Evolutionary conservation across 2,329 filamentous ascomycete species (phyloP), one percentile per base, ranked within the genome.

Genomic region (Leptographium wingfieldii): DNA sequence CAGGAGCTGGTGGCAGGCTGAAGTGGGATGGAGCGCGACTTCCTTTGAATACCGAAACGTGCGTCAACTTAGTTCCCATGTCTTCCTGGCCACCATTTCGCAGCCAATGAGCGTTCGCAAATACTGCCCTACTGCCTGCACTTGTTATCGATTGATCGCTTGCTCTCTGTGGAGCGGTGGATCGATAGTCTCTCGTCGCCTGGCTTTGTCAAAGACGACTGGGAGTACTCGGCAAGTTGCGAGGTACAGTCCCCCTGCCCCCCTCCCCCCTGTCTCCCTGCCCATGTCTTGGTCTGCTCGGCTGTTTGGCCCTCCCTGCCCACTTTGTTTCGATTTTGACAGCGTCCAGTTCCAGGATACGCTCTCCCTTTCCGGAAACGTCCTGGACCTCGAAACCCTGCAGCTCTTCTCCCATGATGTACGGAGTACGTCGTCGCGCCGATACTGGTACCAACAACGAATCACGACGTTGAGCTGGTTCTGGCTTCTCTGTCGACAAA

Each of bases 11-110:
- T 57, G 40, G 55, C 55, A 57, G 55, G 55, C 55, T 56, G 55
- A 49, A n/a, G 33, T 14, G 31, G 31, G 33, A 19, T 29, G 55
- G 55, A 40, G 40, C 22, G 31, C n/a, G 31, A 27, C 33, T 58
- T 43, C 33, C 31, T 25, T 58, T 12, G 56, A 52, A 58, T 58
- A 58, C 56, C 56, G 56, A 58, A 53, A 52, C 31, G 48, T 52
- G 56, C 56, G 56, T 57, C 56, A 52, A 48, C 40, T 9, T 54
- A 29, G 14, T 5, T 31, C 16, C 16, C 38, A n/a, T 7, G 27
- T 33, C 16, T 25, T 22, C 5, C 11, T n/a, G 31, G 35, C 54
- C 0, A 25, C 6, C 14, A 10, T 10, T 6, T n/a, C 56, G 19
- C n/a, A 43, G 33, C 56, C 48, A 58, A 58, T 58, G 5, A 57